Percentiles rank a stretch among this genome's conserved stretches.
Evolutionary conservation across 768 basidiomycete genomes (phyloP).

Genomic region (Suillus hirtellus): DNA sequence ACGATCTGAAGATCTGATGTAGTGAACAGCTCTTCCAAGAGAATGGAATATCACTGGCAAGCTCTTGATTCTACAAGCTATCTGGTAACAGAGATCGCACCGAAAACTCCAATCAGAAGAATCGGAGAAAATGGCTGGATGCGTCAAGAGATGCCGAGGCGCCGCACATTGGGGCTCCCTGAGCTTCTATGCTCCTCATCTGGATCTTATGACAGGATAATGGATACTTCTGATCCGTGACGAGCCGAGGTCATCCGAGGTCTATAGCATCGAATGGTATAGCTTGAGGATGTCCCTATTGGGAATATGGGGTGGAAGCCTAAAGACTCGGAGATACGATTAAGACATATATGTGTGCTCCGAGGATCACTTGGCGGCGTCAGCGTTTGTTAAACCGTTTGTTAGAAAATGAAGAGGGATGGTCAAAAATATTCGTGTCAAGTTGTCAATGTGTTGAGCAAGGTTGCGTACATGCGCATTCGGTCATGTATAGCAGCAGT

Average conservation of each 20-base stretch:
- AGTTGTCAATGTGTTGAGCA: not conserved
- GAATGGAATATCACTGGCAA: not conserved
- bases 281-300: constrained; percentile 13
- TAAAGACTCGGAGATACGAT: constrained; percentile 17
- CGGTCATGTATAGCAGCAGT: not conserved
- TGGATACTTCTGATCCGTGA: not conserved
- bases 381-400: not conserved
- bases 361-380: not conserved
- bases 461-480: not conserved
- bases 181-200: not conserved
- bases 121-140: not conserved
- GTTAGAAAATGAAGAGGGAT: not conserved
- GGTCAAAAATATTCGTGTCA: not conserved
- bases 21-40: not conserved
- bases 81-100: not conserved
- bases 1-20: not conserved
- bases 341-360: not conserved
- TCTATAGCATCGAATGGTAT: not conserved
- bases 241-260: constrained; percentile 4
- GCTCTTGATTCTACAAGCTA: not conserved
- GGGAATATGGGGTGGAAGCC: constrained; percentile 24
- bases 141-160: too few relatives aligned
- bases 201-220: not conserved
- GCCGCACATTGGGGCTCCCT: not conserved
- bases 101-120: not conserved